These are phyloP conservation scores for Dothideomycetes sp. DNA, from an alignment of 2,329 filamentous ascomycete genomes.

Conservation along the genomic window DNA sequence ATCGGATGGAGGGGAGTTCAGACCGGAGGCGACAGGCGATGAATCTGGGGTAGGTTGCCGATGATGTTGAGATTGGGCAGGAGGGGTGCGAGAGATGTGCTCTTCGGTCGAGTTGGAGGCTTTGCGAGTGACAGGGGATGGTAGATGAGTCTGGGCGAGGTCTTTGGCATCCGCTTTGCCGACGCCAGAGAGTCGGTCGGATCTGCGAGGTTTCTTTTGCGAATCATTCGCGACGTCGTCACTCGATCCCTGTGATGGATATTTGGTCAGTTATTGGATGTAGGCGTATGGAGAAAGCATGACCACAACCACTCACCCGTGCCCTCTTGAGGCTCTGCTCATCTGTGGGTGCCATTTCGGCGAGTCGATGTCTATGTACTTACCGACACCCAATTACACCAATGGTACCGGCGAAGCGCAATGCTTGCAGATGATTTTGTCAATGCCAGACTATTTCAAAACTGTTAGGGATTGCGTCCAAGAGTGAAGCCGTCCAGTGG, in stretches of 20 bases:
- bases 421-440: no score
- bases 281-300: neutral
- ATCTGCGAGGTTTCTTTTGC: constrained; percentile 74
- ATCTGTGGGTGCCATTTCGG: no score
- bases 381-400: no score
- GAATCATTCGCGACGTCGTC: constrained; percentile 47
- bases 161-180: constrained; percentile 32
- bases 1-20: constrained; percentile 59
- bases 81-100: constrained; percentile 61
- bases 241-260: constrained; percentile 55
- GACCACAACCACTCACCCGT: constrained; percentile 45
- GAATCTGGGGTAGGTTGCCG: constrained; percentile 35
- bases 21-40: constrained; percentile 22
- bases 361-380: no score
- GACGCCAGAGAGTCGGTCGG: constrained; percentile 53
- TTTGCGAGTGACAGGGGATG: constrained; percentile 67
- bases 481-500: no score
- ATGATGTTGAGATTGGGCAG: constrained; percentile 46
- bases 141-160: constrained; percentile 58
- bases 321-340: constrained; percentile 80
- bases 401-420: no score
- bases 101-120: constrained; percentile 56
- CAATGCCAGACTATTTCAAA: no score
- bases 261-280: no score
- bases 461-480: no score